These are phyloP conservation scores for Solanum appendiculatum DNA, from an alignment of 257 asterid species.

Conservation along the genomic window DNA sequence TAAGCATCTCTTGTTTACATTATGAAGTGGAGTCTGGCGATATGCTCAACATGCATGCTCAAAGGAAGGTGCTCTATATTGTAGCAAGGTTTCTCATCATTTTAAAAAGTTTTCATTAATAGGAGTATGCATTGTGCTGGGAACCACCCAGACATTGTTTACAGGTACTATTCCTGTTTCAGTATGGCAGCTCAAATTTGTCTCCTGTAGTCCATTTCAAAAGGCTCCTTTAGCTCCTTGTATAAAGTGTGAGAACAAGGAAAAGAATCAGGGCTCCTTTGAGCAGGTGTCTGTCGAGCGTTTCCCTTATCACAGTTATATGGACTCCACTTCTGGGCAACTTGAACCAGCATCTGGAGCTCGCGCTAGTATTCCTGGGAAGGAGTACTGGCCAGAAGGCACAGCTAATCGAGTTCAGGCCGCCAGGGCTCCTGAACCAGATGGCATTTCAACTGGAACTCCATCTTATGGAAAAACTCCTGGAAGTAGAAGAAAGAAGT, in stretches of 20 bases:
- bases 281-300: conserved; percentile 63
- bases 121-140: background rate
- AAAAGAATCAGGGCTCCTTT: conserved; percentile 25
- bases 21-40: background rate
- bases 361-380: conserved; percentile 81
- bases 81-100: background rate
- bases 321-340: conserved; percentile 93
- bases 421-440: conserved; percentile 85
- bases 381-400: conserved; percentile 94
- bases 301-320: conserved; percentile 59
- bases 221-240: conserved; percentile 23
- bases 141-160: conserved; percentile 8
- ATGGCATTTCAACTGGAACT: conserved; percentile 57
- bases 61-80: background rate
- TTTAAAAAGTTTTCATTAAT: background rate
- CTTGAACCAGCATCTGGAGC: conserved; percentile 97
- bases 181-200: conserved; percentile 6
- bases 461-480: conserved; percentile 84
- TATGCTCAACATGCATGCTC: background rate
- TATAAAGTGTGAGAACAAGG: conserved; percentile 66
- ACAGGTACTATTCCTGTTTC: conserved; percentile 10
- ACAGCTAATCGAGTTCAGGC: conserved; percentile 74
- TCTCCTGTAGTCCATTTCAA: conserved; percentile 1
- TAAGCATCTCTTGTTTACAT: background rate
- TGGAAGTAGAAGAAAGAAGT: conserved; percentile 81